These are phyloP conservation scores for Pseudocercospora musae DNA, from an alignment of 2,329 filamentous ascomycete species.

Conservation along the genomic window DNA sequence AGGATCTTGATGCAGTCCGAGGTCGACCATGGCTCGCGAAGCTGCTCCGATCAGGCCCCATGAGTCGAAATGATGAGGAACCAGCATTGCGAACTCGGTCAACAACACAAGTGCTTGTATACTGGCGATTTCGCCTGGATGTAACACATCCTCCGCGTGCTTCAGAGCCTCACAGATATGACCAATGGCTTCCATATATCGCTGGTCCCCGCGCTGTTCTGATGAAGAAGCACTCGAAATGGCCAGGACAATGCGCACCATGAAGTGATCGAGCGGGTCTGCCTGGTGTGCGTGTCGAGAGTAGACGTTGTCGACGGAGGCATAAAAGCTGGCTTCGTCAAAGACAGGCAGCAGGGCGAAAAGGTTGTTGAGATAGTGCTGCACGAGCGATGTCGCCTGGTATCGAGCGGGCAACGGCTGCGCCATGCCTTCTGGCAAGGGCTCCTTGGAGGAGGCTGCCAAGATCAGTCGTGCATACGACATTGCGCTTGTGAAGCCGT, in stretches of 20 bases:
- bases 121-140: slow-evolving; percentile 77
- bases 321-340: slow-evolving; percentile 72
- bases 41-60: slow-evolving; percentile 94
- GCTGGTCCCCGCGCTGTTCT: slow-evolving; percentile 60
- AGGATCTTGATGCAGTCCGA: slow-evolving; percentile 91
- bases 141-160: slow-evolving; percentile 76
- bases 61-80: slow-evolving; percentile 86
- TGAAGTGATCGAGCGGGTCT: slow-evolving; percentile 71
- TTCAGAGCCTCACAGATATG: slow-evolving; percentile 66
- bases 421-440: slow-evolving; percentile 59
- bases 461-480: slow-evolving; percentile 87
- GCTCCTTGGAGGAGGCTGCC: slow-evolving; percentile 73
- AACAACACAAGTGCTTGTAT: slow-evolving; percentile 85
- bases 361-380: slow-evolving; percentile 81
- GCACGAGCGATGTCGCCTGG: slow-evolving; percentile 64
- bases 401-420: slow-evolving; percentile 69
- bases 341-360: slow-evolving; percentile 80
- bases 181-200: slow-evolving; percentile 58
- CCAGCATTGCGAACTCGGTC: slow-evolving; percentile 84
- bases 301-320: slow-evolving; percentile 78
- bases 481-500: slow-evolving; percentile 82
- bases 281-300: slow-evolving; percentile 63
- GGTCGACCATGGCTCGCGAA: slow-evolving; percentile 78
- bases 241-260: slow-evolving; percentile 84
- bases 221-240: slow-evolving; percentile 75